Base-by-base conservation (phyloP, 176 grass and related monocot species). In the sorghum (Sorghum bicolor) region DNA sequence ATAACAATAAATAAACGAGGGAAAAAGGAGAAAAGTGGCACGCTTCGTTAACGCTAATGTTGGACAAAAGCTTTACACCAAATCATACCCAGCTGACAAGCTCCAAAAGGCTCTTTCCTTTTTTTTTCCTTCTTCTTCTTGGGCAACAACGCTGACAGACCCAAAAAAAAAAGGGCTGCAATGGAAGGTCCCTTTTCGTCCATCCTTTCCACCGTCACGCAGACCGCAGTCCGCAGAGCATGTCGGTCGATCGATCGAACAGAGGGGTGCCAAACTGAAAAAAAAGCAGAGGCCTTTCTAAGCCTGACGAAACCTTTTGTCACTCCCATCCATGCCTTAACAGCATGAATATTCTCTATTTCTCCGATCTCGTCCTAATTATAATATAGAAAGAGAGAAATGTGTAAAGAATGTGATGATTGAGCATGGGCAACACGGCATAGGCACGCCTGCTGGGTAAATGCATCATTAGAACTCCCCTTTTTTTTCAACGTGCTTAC, bases 371-470 rank as follows among this genome's bases (percentile, higher is more conserved):
- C 36, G 61, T 19, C 25, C 40, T 78, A 53, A 83, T 11, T 7
- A 67, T 7, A 67, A 10, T 29, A 31, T 57, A 58, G 63, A 55
- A 31, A 53, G n/a, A 26, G 24, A 61, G n/a, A 29, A 30, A 37
- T 20, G 32, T 2, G 32, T 33, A 73, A 73, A 66, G 28, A 30
- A 31, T 11, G 62, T 25, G 70, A 89, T 80, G 37, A 85, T 85
- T 77, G 72, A 40, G 65, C 24, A 29, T 25, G 80, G 38, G 44
- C 34, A 25, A 11, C n/a, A 11, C n/a, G 24, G 19, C 29, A 28
- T 15, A 64, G 31, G 81, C 87, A 85, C 62, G 87, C 77, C 76
- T 57, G 25, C 69, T 57, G 22, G 71, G 76, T 50, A 60, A 78
- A 85, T 68, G n/a, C 75, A 84, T 67, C 36, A 85, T 70, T 39